Base-by-base conservation (phyloP, 2,329 filamentous ascomycete genomes). In the Beauveria pseudobassiana region DNA sequence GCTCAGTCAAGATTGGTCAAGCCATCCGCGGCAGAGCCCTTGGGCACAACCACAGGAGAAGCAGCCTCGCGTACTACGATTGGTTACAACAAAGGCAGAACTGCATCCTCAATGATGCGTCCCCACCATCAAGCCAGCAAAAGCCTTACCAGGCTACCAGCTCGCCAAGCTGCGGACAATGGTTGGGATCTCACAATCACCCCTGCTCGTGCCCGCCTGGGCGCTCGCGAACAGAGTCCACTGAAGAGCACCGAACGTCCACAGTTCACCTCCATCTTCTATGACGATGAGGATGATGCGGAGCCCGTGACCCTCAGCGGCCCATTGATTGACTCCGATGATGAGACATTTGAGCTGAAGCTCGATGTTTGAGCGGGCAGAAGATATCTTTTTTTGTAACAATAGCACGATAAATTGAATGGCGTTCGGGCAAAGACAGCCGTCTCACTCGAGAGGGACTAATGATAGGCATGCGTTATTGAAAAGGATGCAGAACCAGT, bases 21-120 rank as follows among this genome's bases (percentile, higher is more conserved):
- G 63, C 69, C 73, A 43, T 57, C 53, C 24, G 24, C 24, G n/a
- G 22, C n/a, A 18, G 49, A 48, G 28, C 50, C 40, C 34, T 74
- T 83, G 67, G 83, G 86, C 52, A 83, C 85, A 65, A 81, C 81
- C 9, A 79, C 82, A 12, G 87, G 88, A 1, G 81, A 84, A 24
- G 84, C 83, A 6, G 86, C 86, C 6, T 96, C 92, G 1, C 85
- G 87, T 65, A 93, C 86, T 61, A 96, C 92, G 0, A 82, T 96
- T 48, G 93, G 93, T 18, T 96, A 96, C 71, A 90, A 84, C 61
- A 91, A 89, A 72, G 92, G 93, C 40, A 84, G 90, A 40, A 78
- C 78, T 5, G 77, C 81, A 5, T 80, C 78, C 1, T 78, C 79
- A 0, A 72, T 80, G 48, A 69, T 82, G 34, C 75, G 76, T 16